Evolutionary conservation across 2,329 filamentous ascomycete genomes (phyloP).

Genomic region (Botryotinia narcissicola): DNA sequence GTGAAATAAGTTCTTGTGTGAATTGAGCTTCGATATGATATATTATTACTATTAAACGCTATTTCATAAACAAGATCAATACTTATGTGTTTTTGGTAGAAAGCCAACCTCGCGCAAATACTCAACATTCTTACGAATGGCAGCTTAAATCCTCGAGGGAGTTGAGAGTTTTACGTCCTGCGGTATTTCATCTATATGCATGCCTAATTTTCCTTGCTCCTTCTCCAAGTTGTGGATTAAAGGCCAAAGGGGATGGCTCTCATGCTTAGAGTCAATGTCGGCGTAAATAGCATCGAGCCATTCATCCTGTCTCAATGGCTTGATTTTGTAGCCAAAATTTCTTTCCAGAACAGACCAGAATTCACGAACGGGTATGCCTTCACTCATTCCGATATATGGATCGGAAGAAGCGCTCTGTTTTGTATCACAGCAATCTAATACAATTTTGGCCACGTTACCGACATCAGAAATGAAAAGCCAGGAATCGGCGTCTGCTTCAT

Average conservation of each 20-base stretch:
- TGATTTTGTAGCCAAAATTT: conserved; percentile 12
- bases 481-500: conserved; percentile 16
- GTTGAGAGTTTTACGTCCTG: not conserved
- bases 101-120: conserved; percentile 13
- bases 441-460: conserved; percentile 22
- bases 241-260: conserved; percentile 10
- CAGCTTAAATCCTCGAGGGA: conserved; percentile 8
- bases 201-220: conserved; percentile 14
- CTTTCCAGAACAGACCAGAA: conserved; percentile 16
- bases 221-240: conserved; percentile 26
- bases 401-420: not conserved
- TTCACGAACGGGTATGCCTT: conserved; percentile 17
- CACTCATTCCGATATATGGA: conserved; percentile 3
- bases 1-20: not conserved
- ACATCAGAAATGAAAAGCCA: conserved; percentile 30
- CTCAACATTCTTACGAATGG: conserved; percentile 17
- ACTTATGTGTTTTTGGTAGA: conserved; percentile 5
- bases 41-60: not conserved
- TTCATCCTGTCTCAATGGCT: conserved; percentile 10
- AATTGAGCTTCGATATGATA: not conserved
- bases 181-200: conserved; percentile 11
- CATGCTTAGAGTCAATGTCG: conserved; percentile 8
- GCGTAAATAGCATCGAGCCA: conserved; percentile 9
- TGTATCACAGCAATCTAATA: conserved; percentile 11
- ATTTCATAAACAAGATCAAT: conserved; percentile 20